Base-by-base conservation (phyloP, 805 yeast genomes). In the Candida verbasci region DNA sequence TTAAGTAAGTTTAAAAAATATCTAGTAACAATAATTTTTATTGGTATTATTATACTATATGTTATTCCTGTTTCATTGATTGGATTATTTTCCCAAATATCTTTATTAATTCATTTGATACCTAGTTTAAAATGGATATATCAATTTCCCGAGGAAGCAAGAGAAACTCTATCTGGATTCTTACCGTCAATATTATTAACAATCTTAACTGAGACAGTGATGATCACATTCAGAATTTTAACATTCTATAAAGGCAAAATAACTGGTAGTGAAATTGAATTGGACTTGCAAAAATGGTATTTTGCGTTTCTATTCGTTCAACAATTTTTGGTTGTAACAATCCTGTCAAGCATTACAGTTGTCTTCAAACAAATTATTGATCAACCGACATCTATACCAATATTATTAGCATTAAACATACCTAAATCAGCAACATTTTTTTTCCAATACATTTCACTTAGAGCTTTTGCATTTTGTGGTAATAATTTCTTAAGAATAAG, bases 401-500 rank as follows among this genome's bases (percentile, higher is more conserved):
- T 76, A 5, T 56, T 86, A 37, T 65, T 87, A 17, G 95, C 95
- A 0, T 70, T 73, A 10, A 85, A 87, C 47, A 66, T 89, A 24
- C 96, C 96, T 0, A 84, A 83, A 50, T 84, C 95, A 17, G 82
- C 96, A 1, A 85, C 81, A 29, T 88, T 89, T 52, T 89, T 88
- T 60, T 81, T 81, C 55, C 83, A 89, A 3, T 86, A 82, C 50
- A 63, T 87, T 25, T 60, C 86, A 0, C 66, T 88, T 23, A 80
- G 84, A 56, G 91, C 95, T 0, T 61, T 88, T 38, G 75, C 89
- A 1, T 77, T 83, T 37, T 76, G 82, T 43, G 95, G 95, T 0
- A 78, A 76, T 39, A 78, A 78, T 41, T 65, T 89, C 27, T 50
- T 88, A 25, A 80, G 84, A 48, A 60, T 77, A 12, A 73, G 69